phyloP scores from a whole-genome alignment of 164 flowering plant species.

The Warburgia ugandensis region DNA sequence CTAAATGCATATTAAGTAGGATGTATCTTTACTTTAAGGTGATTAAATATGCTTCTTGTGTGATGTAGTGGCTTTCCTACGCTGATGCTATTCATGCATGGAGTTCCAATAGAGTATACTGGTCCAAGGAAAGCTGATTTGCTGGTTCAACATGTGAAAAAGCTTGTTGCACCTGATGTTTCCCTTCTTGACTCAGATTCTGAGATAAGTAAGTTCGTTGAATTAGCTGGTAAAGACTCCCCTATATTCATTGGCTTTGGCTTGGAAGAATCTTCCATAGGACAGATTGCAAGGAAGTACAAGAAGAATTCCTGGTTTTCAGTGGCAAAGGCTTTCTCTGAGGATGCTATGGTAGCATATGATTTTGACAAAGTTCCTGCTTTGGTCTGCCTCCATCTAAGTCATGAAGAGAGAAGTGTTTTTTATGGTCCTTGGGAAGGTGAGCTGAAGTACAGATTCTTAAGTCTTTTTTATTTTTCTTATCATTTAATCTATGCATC shows the following conservation, averaged over 20 bases:
- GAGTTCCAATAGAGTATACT: neutral
- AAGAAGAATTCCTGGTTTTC: neutral
- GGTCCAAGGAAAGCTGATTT: too few species aligned
- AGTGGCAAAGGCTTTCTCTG: neutral
- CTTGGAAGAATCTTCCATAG: neutral
- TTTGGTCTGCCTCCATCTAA: too few species aligned
- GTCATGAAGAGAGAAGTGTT: too few species aligned
- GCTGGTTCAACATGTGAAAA: too few species aligned
- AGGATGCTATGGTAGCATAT: too few species aligned
- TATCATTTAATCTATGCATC: too few species aligned
- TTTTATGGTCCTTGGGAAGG: neutral
- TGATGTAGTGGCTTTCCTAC: neutral
- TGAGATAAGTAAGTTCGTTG: neutral
- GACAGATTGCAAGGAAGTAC: neutral
- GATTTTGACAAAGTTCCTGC: too few species aligned
- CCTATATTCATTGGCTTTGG: too few species aligned
- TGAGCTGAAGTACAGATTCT: neutral
- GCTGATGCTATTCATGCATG: neutral
- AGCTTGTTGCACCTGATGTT: neutral
- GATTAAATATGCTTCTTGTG: neutral
- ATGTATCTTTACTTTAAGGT: neutral
- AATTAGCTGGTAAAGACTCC: neutral
- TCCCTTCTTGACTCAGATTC: neutral
- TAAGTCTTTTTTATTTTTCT: too few species aligned
- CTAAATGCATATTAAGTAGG: too few species aligned